Conservation (phyloP, 495 filamentous ascomycete species). For the Gamarada debralockiae region DNA sequence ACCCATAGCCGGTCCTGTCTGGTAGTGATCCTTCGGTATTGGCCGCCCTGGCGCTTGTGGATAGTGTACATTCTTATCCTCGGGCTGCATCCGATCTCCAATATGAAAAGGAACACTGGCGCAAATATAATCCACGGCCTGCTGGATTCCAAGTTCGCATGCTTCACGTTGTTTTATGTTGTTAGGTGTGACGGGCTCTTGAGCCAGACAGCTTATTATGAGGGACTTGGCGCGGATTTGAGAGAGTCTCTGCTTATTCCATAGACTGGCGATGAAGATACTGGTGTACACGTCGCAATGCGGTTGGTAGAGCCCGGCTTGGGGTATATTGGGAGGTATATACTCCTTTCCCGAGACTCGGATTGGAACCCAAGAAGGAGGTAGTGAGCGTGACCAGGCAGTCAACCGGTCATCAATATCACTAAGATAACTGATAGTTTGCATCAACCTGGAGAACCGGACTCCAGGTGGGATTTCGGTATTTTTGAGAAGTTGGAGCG, state of each 20-base stretch:
- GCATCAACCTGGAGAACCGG: neutral
- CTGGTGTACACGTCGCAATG: conserved; percentile 10
- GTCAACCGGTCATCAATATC: conserved; percentile 2
- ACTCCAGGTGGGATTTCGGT: neutral
- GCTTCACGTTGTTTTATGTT: neutral
- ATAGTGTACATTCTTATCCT: conserved; percentile 4
- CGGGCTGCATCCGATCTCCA: conserved; percentile 1
- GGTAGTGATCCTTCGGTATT: conserved; percentile 3
- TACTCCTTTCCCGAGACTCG: neutral
- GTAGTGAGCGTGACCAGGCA: neutral
- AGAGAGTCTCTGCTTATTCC: conserved; percentile 2
- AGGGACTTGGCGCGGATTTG: neutral
- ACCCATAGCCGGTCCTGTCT: conserved; percentile 1
- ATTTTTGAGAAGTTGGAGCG: neutral
- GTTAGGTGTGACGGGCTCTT: neutral
- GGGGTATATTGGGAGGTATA: neutral
- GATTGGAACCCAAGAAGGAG: conserved; percentile 1
- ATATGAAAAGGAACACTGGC: conserved; percentile 8
- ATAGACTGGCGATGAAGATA: conserved; percentile 1
- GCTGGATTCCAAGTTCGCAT: neutral
- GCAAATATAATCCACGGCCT: conserved; percentile 6
- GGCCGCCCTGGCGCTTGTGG: neutral
- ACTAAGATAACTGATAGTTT: neutral
- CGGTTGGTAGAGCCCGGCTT: conserved; percentile 5
- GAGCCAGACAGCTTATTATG: neutral